phyloP scores from a whole-genome alignment of 2,329 filamentous ascomycete genomes.

The Diaporthe sp. region DNA sequence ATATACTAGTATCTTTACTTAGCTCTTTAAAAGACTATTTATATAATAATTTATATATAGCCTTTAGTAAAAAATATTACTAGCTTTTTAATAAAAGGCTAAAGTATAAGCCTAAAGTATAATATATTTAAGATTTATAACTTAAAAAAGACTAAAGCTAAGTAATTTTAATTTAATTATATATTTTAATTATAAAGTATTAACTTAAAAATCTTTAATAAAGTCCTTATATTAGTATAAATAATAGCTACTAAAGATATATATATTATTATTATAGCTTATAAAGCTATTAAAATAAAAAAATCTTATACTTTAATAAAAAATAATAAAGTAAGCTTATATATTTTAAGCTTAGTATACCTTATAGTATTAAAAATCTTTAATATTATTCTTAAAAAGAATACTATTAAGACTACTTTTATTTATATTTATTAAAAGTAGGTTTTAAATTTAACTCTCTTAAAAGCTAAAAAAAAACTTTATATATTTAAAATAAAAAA shows the following conservation, averaged over 20 bases:
- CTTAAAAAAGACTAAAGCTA: background rate
- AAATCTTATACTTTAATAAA: background rate
- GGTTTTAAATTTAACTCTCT: background rate
- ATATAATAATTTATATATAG: background rate
- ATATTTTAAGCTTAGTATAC: background rate
- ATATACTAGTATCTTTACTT: background rate
- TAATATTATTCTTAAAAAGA: background rate
- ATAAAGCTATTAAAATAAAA: background rate
- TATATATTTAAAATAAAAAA: background rate
- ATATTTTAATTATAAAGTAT: background rate
- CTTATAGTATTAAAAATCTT: background rate
- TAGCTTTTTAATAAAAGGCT: background rate
- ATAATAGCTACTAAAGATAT: background rate
- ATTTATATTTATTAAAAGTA: background rate
- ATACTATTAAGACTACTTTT: background rate
- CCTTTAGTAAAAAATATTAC: too few relatives aligned
- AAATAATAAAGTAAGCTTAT: background rate
- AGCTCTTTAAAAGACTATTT: background rate
- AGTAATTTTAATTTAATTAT: background rate
- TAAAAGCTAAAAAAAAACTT: background rate
- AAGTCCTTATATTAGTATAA: background rate
- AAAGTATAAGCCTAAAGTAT: background rate
- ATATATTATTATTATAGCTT: background rate
- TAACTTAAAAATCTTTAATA: background rate
- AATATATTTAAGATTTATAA: background rate